Percentiles rank a stretch among this genome's conserved stretches.
phyloP scores from a whole-genome alignment of 352 stramenopile genomes.

The Globisporangium camurandrum region DNA sequence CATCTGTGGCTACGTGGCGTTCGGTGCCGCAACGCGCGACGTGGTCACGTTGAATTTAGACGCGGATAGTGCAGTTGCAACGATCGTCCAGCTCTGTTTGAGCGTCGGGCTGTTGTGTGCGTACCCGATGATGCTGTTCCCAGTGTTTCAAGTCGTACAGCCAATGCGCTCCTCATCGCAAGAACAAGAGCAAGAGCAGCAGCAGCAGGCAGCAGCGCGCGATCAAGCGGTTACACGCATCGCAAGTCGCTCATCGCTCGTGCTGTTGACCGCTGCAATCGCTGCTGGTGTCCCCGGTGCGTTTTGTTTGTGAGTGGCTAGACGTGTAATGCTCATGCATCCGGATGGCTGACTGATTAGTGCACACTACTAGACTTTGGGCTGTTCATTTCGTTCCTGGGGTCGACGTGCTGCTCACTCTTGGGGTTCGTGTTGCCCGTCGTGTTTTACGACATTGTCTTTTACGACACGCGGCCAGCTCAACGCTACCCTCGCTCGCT shows the following conservation, averaged over 20 bases:
- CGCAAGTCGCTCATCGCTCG: constrained; percentile 31
- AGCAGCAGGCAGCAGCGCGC: background rate
- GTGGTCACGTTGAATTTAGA: constrained; percentile 79
- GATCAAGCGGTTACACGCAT: constrained; percentile 6
- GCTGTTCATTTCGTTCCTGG: constrained; percentile 69
- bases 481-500: background rate
- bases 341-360: no score
- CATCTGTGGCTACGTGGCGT: constrained; percentile 59
- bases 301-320: no score
- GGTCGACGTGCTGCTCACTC: constrained; percentile 63
- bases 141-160: constrained; percentile 47
- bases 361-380: constrained; percentile 83
- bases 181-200: background rate
- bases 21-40: constrained; percentile 46
- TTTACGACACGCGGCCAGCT: background rate
- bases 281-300: constrained; percentile 18
- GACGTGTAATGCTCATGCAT: no score
- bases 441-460: constrained; percentile 43
- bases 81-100: constrained; percentile 68
- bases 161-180: constrained; percentile 11
- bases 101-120: constrained; percentile 71
- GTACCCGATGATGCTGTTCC: constrained; percentile 85
- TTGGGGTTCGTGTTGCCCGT: constrained; percentile 70
- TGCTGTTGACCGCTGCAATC: constrained; percentile 22
- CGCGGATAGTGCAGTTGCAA: constrained; percentile 26